Evolutionary conservation across 768 basidiomycete species (phyloP).

Genomic region (Suillus fuscotomentosus): DNA sequence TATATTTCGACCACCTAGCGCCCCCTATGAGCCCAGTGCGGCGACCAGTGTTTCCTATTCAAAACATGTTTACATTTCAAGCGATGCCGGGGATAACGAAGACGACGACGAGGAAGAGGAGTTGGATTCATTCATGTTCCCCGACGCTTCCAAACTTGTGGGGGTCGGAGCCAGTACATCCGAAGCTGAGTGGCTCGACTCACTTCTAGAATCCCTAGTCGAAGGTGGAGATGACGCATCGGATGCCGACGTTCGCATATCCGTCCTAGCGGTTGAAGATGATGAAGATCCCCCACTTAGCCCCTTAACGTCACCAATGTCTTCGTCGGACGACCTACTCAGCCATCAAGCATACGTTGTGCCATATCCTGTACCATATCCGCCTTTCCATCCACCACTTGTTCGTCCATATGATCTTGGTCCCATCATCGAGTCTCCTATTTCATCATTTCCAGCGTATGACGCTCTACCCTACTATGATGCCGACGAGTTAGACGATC

Average conservation of each 20-base stretch:
- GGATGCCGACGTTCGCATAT: conserved; percentile 44
- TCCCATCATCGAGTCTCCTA: conserved; percentile 40
- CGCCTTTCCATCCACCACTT: conserved; percentile 57
- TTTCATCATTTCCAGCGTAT: conserved; percentile 35
- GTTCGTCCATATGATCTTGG: conserved; percentile 51
- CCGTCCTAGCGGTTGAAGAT: conserved; percentile 55
- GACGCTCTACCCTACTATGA: conserved; percentile 65
- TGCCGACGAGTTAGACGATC: conserved; percentile 63
- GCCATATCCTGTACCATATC: conserved; percentile 67
- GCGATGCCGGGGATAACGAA: conserved; percentile 47
- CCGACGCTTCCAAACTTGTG: conserved; percentile 65
- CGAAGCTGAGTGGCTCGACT: conserved; percentile 82
- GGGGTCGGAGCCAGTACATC: conserved; percentile 41
- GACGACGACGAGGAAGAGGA: conserved; percentile 42
- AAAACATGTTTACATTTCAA: conserved; percentile 33
- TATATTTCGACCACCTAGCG: conserved; percentile 53
- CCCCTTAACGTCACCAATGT: conserved; percentile 67
- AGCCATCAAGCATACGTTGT: conserved; percentile 50
- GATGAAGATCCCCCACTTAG: conserved; percentile 59
- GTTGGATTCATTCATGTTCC: conserved; percentile 76
- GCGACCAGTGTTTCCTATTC: conserved; percentile 28
- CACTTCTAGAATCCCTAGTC: conserved; percentile 69
- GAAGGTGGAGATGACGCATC: conserved; percentile 64
- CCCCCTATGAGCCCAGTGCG: conserved; percentile 30
- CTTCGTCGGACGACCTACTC: conserved; percentile 74